Percentiles rank a stretch among this genome's conserved stretches.
These are phyloP conservation scores for Syzygium grande DNA, from an alignment of 345 rosid genomes.

Conservation along the genomic window DNA sequence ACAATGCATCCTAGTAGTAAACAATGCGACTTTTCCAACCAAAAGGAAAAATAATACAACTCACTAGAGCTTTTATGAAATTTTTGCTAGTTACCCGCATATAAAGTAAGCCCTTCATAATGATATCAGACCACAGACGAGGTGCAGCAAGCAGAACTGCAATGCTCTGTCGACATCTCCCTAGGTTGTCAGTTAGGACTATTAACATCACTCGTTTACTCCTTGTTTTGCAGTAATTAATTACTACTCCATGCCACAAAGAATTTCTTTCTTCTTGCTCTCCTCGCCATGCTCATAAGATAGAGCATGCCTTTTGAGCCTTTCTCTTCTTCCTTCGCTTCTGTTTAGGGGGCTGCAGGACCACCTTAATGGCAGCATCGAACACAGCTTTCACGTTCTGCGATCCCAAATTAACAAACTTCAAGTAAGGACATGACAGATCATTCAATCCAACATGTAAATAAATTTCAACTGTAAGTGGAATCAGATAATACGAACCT, in stretches of 20 bases:
- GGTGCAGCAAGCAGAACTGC: not conserved
- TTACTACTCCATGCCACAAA: not conserved
- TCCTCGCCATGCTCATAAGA: slow-evolving; percentile 29
- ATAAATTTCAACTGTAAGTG: not conserved
- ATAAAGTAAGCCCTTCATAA: not conserved
- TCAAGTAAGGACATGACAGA: not conserved
- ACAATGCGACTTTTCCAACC: not conserved
- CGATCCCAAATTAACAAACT: slow-evolving; percentile 1
- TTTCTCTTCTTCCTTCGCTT: slow-evolving; percentile 69
- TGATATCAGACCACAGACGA: not conserved
- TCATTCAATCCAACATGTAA: not conserved
- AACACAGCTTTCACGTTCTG: slow-evolving; percentile 90
- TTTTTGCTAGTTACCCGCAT: not conserved
- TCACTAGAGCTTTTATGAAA: not conserved
- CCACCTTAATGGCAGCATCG: slow-evolving; percentile 82
- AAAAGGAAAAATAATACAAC: not conserved
- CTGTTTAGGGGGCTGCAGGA: slow-evolving; percentile 82
- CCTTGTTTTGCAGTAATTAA: not conserved
- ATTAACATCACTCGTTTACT: not conserved
- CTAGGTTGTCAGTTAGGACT: not conserved
- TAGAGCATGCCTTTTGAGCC: slow-evolving; percentile 60
- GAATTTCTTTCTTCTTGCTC: not conserved
- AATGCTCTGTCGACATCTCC: not conserved
- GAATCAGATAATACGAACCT: slow-evolving; percentile 23
- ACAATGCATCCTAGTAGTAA: not conserved